These are phyloP conservation scores for Moringa oleifera DNA, from an alignment of 345 rosid species.

Conservation along the genomic window DNA sequence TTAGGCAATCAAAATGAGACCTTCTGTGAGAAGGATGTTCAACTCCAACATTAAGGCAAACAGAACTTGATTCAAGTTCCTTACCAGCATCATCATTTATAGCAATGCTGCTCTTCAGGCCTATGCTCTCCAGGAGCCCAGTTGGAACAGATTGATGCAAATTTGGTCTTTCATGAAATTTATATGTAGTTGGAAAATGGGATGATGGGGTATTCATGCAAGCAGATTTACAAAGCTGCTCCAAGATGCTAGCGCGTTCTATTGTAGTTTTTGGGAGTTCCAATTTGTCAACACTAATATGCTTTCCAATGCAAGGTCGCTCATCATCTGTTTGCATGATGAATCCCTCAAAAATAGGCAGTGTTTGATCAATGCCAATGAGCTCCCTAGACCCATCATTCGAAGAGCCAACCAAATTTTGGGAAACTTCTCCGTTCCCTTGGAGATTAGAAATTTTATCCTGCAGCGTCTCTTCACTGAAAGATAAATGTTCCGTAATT, in stretches of 20 bases:
- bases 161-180: constrained; percentile 27
- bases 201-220: constrained; percentile 53
- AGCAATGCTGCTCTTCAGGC: constrained; percentile 18
- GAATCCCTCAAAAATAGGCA: constrained; percentile 65
- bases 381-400: constrained; percentile 22
- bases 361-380: constrained; percentile 28
- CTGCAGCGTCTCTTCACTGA: constrained; percentile 24
- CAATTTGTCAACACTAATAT: constrained; percentile 35
- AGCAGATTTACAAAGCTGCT: constrained; percentile 68
- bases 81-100: constrained; percentile 15
- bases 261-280: constrained; percentile 45
- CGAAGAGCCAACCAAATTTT: constrained; percentile 29
- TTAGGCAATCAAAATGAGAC: constrained; percentile 39
- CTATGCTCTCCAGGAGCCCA: constrained; percentile 54
- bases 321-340: constrained; percentile 40
- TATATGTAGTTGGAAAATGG: constrained; percentile 38
- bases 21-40: constrained; percentile 28
- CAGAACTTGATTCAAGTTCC: constrained; percentile 29
- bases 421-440: constrained; percentile 22
- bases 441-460: constrained; percentile 18
- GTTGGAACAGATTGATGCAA: constrained; percentile 59
- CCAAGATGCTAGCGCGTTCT: constrained; percentile 50
- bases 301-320: constrained; percentile 22
- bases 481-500: constrained; percentile 24
- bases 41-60: constrained; percentile 29